These are phyloP conservation scores for Debaryomycetaceae sp. DNA, from an alignment of 1,139 yeast species.

Conservation along the genomic window DNA sequence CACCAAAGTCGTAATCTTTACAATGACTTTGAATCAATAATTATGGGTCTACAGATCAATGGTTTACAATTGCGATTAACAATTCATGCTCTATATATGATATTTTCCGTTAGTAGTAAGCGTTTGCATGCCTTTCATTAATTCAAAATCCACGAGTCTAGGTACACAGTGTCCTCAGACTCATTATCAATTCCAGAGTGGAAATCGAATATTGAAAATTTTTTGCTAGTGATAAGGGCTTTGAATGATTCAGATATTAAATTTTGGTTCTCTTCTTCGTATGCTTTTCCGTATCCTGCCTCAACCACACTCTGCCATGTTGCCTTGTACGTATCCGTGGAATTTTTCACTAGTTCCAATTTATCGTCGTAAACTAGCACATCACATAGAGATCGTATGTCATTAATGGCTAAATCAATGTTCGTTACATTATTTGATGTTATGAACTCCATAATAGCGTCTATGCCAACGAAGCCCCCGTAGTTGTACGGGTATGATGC, in stretches of 20 bases:
- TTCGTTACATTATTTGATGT: conserved; percentile 72
- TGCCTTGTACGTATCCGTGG: conserved; percentile 53
- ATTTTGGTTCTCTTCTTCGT: conserved; percentile 21
- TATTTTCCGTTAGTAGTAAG: no score
- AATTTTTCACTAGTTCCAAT: conserved; percentile 54
- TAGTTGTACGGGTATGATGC: conserved; percentile 52
- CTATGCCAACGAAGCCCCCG: conserved; percentile 64
- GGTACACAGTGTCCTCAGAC: conserved; percentile 34
- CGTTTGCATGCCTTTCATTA: background rate
- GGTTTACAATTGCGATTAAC: no score
- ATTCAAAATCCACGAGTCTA: conserved; percentile 37
- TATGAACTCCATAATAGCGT: conserved; percentile 74
- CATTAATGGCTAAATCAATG: conserved; percentile 71
- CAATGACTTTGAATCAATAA: no score
- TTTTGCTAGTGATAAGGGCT: conserved; percentile 14
- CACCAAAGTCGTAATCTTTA: no score
- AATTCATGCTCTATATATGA: no score
- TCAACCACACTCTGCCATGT: conserved; percentile 62
- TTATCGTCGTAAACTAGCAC: conserved; percentile 86
- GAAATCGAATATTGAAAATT: conserved; percentile 36
- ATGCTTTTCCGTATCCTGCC: conserved; percentile 54
- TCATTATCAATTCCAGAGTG: conserved; percentile 30
- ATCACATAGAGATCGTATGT: conserved; percentile 80
- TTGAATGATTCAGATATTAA: conserved; percentile 11
- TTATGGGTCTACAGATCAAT: no score